Conservation (phyloP, 208 protist genomes). For the Acanthamoeba triangularis region DNA sequence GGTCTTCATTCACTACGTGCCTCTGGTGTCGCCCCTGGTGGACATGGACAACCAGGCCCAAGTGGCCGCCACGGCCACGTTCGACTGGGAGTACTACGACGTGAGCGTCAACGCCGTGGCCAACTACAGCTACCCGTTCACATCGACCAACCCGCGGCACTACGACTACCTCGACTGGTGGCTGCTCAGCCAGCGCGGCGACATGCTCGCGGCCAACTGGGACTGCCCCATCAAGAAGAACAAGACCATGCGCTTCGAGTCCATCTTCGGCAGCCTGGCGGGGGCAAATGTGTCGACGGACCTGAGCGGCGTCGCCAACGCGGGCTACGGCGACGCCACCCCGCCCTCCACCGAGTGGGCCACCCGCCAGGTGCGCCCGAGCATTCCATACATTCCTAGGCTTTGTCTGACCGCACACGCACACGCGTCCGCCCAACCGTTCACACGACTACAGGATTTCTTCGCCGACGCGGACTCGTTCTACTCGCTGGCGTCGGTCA, state of each 20-base stretch:
- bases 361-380: background rate
- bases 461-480: slow-evolving; percentile 74
- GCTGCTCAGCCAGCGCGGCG: slow-evolving; percentile 1
- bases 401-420: background rate
- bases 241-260: slow-evolving; percentile 7
- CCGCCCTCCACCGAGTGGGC: background rate
- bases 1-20: slow-evolving; percentile 66
- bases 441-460: background rate
- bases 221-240: slow-evolving; percentile 79
- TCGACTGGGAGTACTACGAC: slow-evolving; percentile 82
- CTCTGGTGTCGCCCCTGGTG: slow-evolving; percentile 76
- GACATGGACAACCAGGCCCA: slow-evolving; percentile 70
- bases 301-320: slow-evolving; percentile 29
- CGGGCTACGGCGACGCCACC: slow-evolving; percentile 35
- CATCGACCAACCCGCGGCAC: background rate
- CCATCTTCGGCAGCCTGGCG: background rate
- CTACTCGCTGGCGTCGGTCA: slow-evolving; percentile 60
- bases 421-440: background rate
- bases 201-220: slow-evolving; percentile 77
- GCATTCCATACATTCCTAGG: background rate
- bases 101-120: slow-evolving; percentile 38
- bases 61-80: background rate
- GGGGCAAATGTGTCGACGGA: background rate
- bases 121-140: slow-evolving; percentile 78
- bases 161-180: slow-evolving; percentile 74